Conservation (phyloP, 2,329 filamentous ascomycete genomes). For the Grosmannia penicillata region DNA sequence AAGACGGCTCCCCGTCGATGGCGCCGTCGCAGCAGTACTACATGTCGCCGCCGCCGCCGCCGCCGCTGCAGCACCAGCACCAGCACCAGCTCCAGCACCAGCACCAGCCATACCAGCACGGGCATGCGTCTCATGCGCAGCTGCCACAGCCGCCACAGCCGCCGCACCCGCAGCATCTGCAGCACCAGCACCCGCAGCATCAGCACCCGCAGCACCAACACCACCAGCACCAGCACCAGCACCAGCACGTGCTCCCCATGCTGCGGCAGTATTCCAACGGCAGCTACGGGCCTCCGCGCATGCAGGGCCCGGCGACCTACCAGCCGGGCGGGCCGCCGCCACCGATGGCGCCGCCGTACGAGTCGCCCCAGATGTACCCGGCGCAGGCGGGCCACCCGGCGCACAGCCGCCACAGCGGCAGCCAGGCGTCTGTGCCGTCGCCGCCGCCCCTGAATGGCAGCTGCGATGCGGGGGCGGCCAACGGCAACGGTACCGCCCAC, state of each 20-base stretch:
- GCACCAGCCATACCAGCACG: neutral
- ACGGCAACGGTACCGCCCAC: too few species aligned
- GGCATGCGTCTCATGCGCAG: neutral
- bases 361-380: constrained; percentile 1
- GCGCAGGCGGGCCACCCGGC: neutral
- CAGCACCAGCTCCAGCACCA: neutral
- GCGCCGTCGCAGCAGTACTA: constrained; percentile 8
- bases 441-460: too few species aligned
- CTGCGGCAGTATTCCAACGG: constrained; percentile 4
- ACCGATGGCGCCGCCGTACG: neutral
- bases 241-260: neutral
- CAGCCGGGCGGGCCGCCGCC: neutral
- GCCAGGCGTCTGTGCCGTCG: neutral
- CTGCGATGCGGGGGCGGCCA: too few species aligned
- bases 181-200: neutral
- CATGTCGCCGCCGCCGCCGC: constrained; percentile 5
- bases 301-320: neutral
- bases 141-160: constrained; percentile 4
- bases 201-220: neutral
- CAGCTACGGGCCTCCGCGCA: neutral
- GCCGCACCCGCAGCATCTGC: neutral
- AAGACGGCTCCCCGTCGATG: neutral
- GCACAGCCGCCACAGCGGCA: neutral
- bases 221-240: neutral
- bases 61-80: neutral